Evolutionary conservation across 2,329 filamentous ascomycete species (phyloP).

Genomic region (Fusarium palustre): DNA sequence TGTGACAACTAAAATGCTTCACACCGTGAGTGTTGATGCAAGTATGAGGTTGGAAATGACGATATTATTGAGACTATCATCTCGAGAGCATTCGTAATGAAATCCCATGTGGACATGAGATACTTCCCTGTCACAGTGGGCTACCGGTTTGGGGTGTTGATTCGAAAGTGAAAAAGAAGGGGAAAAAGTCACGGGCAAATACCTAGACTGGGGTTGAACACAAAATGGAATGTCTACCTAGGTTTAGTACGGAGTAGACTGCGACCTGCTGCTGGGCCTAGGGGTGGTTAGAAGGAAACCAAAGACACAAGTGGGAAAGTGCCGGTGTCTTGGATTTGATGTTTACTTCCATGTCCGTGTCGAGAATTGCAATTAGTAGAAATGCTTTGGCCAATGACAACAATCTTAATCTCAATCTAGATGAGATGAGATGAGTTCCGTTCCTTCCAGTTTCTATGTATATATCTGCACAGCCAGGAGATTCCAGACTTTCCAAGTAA

Average conservation of each 20-base stretch:
- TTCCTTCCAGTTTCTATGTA: slow-evolving; percentile 14
- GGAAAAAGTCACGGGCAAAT: slow-evolving; percentile 8
- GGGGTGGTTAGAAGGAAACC: slow-evolving; percentile 30
- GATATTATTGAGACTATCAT: slow-evolving; percentile 24
- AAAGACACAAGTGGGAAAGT: slow-evolving; percentile 32
- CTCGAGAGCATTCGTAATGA: slow-evolving; percentile 38
- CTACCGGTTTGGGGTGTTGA: slow-evolving; percentile 24
- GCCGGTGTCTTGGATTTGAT: slow-evolving; percentile 31
- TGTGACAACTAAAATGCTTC: slow-evolving; percentile 5
- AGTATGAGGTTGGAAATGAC: slow-evolving; percentile 18
- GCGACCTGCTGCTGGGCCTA: slow-evolving; percentile 10
- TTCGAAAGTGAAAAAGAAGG: slow-evolving; percentile 6
- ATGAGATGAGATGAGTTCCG: slow-evolving; percentile 6
- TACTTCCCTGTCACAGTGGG: slow-evolving; percentile 28
- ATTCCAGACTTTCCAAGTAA: slow-evolving; percentile 9
- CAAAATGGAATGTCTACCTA: background rate
- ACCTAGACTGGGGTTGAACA: background rate
- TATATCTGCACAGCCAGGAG: background rate
- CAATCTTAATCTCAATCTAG: background rate
- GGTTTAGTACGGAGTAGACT: background rate
- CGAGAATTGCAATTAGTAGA: slow-evolving; percentile 3
- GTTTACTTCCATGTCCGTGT: slow-evolving; percentile 19
- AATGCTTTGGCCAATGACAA: slow-evolving; percentile 25
- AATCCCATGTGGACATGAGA: slow-evolving; percentile 23
- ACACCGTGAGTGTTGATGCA: slow-evolving; percentile 3